A percentile compares a stretch with the other conserved stretches of the same genome.
Conservation (phyloP, 768 basidiomycete genomes). For the Favolaschia claudopus region DNA sequence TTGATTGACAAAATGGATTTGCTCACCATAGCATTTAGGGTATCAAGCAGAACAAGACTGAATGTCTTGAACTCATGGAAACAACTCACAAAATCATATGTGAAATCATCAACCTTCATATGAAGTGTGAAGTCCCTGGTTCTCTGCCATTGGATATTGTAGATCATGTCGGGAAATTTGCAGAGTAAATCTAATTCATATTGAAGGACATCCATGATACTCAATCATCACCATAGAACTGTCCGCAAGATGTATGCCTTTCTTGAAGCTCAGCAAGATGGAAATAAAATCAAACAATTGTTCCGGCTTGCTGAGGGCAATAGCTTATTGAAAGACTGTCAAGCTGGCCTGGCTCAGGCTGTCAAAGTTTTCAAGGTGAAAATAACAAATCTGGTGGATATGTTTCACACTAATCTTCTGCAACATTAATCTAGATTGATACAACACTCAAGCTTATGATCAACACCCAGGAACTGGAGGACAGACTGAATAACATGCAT, state of each 20-base stretch:
- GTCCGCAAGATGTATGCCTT: background rate
- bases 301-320: background rate
- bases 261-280: background rate
- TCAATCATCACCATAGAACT: background rate
- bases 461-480: too few relatives aligned
- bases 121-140: background rate
- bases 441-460: too few relatives aligned
- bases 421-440: too few relatives aligned
- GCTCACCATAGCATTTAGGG: too few relatives aligned
- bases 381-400: too few relatives aligned
- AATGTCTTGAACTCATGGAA: background rate
- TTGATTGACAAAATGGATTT: too few relatives aligned
- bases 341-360: background rate
- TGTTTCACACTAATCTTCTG: background rate
- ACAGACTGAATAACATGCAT: background rate
- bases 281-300: background rate
- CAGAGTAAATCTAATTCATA: background rate
- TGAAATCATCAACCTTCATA: background rate
- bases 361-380: background rate
- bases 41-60: background rate
- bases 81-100: background rate
- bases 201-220: background rate
- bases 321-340: background rate
- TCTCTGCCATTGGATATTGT: background rate
- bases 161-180: background rate